These are phyloP conservation scores for Cytospora leucostoma DNA, from an alignment of 2,329 filamentous ascomycete species.

Conservation along the genomic window DNA sequence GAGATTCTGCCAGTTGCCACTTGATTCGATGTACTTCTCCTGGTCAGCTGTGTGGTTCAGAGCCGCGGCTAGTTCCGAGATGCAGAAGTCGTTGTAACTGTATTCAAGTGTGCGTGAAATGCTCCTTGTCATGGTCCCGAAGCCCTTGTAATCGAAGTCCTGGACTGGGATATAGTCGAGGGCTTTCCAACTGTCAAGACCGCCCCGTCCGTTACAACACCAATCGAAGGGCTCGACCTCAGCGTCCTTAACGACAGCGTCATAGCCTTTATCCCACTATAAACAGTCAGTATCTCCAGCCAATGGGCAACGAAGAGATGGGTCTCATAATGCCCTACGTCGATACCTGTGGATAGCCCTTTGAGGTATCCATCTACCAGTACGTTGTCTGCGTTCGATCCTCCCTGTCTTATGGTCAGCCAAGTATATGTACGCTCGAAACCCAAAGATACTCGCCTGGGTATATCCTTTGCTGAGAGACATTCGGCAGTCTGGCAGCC, in stretches of 20 bases:
- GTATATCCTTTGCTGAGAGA: conserved; percentile 68
- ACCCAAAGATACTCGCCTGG: conserved; percentile 45
- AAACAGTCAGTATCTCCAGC: background rate
- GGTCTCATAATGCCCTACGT: conserved; percentile 34
- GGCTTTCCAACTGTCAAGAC: conserved; percentile 69
- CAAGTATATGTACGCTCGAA: conserved; percentile 15
- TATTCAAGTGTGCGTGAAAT: conserved; percentile 77
- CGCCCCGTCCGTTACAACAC: conserved; percentile 70
- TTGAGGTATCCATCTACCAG: conserved; percentile 70
- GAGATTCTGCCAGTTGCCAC: conserved; percentile 68
- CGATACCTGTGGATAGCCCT: conserved; percentile 60
- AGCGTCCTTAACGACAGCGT: conserved; percentile 71
- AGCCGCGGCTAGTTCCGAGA: conserved; percentile 61
- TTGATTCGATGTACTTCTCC: conserved; percentile 60
- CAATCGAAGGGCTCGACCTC: conserved; percentile 71
- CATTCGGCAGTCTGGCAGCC: conserved; percentile 70
- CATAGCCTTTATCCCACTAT: conserved; percentile 68
- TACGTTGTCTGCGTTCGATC: conserved; percentile 72
- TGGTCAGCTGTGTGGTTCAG: conserved; percentile 57
- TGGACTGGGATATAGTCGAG: conserved; percentile 71
- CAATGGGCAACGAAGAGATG: background rate
- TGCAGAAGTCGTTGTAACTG: conserved; percentile 74
- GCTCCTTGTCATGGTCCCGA: conserved; percentile 69
- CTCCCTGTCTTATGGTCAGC: conserved; percentile 51
- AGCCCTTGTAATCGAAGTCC: conserved; percentile 65